Evolutionary conservation across 2,329 filamentous ascomycete genomes (phyloP).

Genomic region (Aureobasidium sp.): DNA sequence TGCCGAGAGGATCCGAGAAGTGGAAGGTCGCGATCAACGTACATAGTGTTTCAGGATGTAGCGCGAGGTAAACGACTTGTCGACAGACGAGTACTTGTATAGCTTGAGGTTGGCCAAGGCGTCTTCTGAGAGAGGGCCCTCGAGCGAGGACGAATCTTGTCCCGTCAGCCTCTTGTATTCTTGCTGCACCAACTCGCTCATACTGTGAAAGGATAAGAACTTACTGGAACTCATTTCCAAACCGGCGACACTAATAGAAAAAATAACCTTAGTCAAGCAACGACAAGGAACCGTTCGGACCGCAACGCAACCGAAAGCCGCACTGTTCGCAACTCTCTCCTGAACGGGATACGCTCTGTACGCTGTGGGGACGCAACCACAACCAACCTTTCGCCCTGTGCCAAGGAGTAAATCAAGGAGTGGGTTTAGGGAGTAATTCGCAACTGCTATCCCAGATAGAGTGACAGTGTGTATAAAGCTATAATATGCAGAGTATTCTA

Average conservation of each 20-base stretch:
- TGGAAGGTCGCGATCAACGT: conserved; percentile 33
- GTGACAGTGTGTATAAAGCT: no score
- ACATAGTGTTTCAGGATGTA: conserved; percentile 95
- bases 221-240: conserved; percentile 7
- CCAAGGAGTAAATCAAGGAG: no score
- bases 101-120: conserved; percentile 82
- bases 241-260: background rate
- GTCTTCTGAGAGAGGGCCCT: conserved; percentile 63
- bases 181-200: background rate
- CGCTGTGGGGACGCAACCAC: background rate
- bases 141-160: conserved; percentile 14
- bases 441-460: no score
- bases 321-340: conserved; percentile 4
- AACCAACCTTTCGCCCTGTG: no score
- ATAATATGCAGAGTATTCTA: background rate
- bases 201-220: background rate
- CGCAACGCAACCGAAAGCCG: conserved; percentile 5
- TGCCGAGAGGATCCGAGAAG: background rate
- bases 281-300: conserved; percentile 1
- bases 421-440: no score
- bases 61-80: conserved; percentile 87
- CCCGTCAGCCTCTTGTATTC: conserved; percentile 10
- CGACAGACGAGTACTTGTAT: conserved; percentile 96
- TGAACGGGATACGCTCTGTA: conserved; percentile 1
- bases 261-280: conserved; percentile 6